These are phyloP conservation scores for Mycena rebaudengoi DNA, from an alignment of 768 basidiomycete genomes.

Conservation along the genomic window DNA sequence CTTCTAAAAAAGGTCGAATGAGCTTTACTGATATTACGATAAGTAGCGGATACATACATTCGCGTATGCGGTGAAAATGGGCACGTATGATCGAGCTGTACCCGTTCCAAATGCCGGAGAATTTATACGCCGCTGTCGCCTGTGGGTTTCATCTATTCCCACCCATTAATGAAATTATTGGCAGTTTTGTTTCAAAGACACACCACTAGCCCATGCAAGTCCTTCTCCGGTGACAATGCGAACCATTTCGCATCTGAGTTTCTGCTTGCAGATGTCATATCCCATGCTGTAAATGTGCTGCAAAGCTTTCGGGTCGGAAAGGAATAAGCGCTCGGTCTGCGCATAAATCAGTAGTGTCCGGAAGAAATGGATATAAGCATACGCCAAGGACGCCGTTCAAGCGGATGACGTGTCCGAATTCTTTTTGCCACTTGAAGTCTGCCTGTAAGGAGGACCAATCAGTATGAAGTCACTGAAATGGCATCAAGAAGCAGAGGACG, in stretches of 20 bases:
- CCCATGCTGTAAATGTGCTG: background rate
- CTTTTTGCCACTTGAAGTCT: no score
- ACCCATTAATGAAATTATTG: background rate
- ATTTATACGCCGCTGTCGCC: background rate
- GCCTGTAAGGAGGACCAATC: no score
- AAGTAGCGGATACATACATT: background rate
- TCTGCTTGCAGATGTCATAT: background rate
- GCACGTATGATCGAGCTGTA: background rate
- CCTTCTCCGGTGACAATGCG: background rate
- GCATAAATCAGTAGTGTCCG: no score
- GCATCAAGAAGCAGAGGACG: no score
- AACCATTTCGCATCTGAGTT: background rate
- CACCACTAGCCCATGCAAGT: background rate
- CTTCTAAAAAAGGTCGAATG: background rate
- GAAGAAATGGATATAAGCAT: no score
- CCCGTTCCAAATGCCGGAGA: constrained; percentile 3
- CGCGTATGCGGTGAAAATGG: background rate
- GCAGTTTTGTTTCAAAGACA: background rate
- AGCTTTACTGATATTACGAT: background rate
- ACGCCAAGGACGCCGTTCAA: no score
- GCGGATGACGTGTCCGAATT: no score
- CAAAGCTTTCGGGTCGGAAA: background rate
- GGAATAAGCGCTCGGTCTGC: background rate
- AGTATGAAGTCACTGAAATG: no score
- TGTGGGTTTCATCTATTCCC: background rate